Evolutionary conservation across 768 basidiomycete genomes (phyloP).

Genomic region (Lactifluus volemus): DNA sequence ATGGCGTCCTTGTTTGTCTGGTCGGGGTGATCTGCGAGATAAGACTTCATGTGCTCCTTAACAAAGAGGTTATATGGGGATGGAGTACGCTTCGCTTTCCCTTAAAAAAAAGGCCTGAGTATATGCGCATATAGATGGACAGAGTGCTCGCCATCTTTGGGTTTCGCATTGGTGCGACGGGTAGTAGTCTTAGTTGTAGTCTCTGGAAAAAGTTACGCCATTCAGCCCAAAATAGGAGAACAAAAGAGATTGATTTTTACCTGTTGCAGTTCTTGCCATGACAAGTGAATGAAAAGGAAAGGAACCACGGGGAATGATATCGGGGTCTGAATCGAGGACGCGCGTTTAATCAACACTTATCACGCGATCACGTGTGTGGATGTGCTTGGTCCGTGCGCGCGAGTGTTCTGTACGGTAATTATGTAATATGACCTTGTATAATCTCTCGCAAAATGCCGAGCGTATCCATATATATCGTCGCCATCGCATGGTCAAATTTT

Average conservation of each 20-base stretch:
- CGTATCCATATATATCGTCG: slow-evolving; percentile 17
- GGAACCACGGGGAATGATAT: not conserved
- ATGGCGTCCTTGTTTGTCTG: slow-evolving; percentile 48
- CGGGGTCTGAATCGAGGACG: slow-evolving; percentile 22
- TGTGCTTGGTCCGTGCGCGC: slow-evolving; percentile 9
- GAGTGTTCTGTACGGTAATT: no score
- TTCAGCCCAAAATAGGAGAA: not conserved
- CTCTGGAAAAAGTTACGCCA: slow-evolving; percentile 26
- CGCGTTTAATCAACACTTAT: not conserved
- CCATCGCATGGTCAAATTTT: not conserved
- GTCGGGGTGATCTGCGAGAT: slow-evolving; percentile 46
- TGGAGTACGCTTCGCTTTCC: slow-evolving; percentile 48
- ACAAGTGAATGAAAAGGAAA: slow-evolving; percentile 9
- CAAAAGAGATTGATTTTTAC: slow-evolving; percentile 24
- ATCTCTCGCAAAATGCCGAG: not conserved
- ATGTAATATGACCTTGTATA: no score
- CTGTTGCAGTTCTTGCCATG: slow-evolving; percentile 47
- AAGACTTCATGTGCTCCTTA: slow-evolving; percentile 46
- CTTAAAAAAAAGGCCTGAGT: not conserved
- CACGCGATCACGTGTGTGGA: slow-evolving; percentile 6
- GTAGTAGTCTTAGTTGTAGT: slow-evolving; percentile 51
- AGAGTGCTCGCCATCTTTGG: slow-evolving; percentile 27
- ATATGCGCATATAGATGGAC: slow-evolving; percentile 15
- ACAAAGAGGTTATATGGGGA: slow-evolving; percentile 53
- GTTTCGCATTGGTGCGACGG: slow-evolving; percentile 40